Evolutionary conservation across 169 alveolate genomes (phyloP).

Genomic region (Cryptosporidium bovis): DNA sequence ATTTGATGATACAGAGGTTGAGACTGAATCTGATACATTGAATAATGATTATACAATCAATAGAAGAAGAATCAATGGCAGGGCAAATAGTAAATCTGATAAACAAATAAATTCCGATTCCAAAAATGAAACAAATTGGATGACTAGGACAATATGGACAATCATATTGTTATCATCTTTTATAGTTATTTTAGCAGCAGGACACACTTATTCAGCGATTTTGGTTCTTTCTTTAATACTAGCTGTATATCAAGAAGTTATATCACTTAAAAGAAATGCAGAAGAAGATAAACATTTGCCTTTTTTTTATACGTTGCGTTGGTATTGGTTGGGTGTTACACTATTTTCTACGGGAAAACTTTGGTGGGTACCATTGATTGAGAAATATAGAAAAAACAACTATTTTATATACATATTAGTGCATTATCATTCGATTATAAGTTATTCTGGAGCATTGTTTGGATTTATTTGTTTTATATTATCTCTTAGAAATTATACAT

Average conservation of each 20-base stretch:
- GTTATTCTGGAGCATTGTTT: conserved; percentile 85
- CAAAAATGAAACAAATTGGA: conserved; percentile 40
- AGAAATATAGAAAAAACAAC: conserved; percentile 70
- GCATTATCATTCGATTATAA: conserved; percentile 89
- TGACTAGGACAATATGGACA: conserved; percentile 84
- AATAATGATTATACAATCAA: background rate
- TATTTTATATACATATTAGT: conserved; percentile 77
- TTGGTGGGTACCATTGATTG: conserved; percentile 76
- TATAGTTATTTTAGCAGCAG: conserved; percentile 86
- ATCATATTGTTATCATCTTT: conserved; percentile 81
- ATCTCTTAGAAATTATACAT: conserved; percentile 88
- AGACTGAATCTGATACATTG: conserved; percentile 66
- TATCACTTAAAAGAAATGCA: conserved; percentile 82
- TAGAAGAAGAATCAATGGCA: conserved; percentile 3
- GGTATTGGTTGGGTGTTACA: conserved; percentile 84
- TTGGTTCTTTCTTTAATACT: conserved; percentile 82
- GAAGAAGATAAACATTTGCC: conserved; percentile 82
- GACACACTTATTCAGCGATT: conserved; percentile 89
- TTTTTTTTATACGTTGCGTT: conserved; percentile 79
- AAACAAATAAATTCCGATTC: background rate
- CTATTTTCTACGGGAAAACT: conserved; percentile 78
- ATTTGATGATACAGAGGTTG: conserved; percentile 64
- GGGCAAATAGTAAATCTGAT: background rate
- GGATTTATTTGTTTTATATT: conserved; percentile 93
- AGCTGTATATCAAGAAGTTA: conserved; percentile 81